A percentile compares a stretch with the other conserved stretches of the same genome.
phyloP scores from a whole-genome alignment of 2,329 filamentous ascomycete species.

The Ascosphaera apis region DNA sequence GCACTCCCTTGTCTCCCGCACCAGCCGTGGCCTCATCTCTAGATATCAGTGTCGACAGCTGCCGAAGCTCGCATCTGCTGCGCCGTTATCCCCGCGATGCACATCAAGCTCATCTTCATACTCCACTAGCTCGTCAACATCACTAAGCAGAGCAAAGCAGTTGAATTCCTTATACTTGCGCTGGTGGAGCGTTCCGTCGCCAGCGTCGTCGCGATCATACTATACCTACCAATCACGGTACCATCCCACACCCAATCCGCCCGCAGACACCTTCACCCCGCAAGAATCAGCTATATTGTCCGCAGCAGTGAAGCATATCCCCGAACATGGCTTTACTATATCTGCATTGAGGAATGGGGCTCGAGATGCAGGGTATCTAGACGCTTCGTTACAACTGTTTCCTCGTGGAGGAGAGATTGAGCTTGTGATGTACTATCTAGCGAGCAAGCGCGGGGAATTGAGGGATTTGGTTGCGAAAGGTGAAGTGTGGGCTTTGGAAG shows the following conservation, averaged over 20 bases:
- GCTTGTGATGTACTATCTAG: constrained; percentile 36
- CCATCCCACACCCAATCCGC: constrained; percentile 33
- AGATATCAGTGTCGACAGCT: too few relatives aligned
- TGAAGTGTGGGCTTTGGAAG: constrained; percentile 8
- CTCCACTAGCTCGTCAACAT: neutral
- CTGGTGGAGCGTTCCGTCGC: neutral
- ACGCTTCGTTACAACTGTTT: constrained; percentile 66
- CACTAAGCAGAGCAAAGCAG: neutral
- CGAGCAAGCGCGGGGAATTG: constrained; percentile 17
- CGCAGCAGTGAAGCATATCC: constrained; percentile 49
- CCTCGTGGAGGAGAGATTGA: constrained; percentile 60
- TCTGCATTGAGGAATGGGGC: constrained; percentile 54
- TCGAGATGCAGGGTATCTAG: constrained; percentile 62
- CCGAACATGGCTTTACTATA: constrained; percentile 58
- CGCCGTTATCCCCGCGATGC: too few relatives aligned
- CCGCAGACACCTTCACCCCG: constrained; percentile 35
- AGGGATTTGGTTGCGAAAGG: constrained; percentile 13
- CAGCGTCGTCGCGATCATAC: constrained; percentile 16
- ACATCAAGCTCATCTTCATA: too few relatives aligned
- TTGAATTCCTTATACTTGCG: neutral
- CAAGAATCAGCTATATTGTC: constrained; percentile 54
- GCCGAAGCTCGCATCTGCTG: too few relatives aligned
- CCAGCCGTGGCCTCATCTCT: too few relatives aligned
- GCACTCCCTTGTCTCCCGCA: neutral
- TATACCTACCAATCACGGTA: constrained; percentile 48